A percentile compares a stretch with the other conserved stretches of the same genome.
phyloP scores from a whole-genome alignment of 2,329 filamentous ascomycete genomes.

The Claviceps arundinis region DNA sequence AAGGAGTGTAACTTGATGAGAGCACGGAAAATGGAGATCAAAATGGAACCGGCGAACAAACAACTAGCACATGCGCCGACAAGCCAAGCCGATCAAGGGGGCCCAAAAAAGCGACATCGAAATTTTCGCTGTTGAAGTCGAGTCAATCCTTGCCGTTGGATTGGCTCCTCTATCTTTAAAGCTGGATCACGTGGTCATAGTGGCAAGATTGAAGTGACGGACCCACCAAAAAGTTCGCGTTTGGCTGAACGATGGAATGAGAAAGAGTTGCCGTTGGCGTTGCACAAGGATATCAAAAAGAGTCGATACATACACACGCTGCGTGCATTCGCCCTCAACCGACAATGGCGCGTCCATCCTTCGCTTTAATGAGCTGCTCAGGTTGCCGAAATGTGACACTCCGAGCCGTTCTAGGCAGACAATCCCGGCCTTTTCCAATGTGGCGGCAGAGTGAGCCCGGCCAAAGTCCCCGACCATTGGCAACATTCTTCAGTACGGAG shows the following conservation, averaged over 20 bases:
- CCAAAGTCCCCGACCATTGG: constrained; percentile 9
- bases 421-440: constrained; percentile 12
- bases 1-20: constrained; percentile 2
- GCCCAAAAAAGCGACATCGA: constrained; percentile 10
- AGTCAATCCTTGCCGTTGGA: neutral
- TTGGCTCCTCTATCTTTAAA: constrained; percentile 1
- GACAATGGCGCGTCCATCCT: constrained; percentile 19
- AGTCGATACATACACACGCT: neutral
- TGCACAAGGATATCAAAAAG: neutral
- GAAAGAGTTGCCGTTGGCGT: neutral
- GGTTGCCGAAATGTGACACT: constrained; percentile 18
- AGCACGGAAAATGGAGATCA: constrained; percentile 1
- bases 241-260: no score
- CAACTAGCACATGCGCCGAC: neutral
- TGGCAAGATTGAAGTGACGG: neutral
- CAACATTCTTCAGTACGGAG: constrained; percentile 13
- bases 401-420: constrained; percentile 15
- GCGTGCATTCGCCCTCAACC: neutral
- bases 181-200: constrained; percentile 7
- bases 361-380: constrained; percentile 17
- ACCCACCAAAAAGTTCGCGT: constrained; percentile 1
- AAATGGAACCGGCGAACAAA: neutral
- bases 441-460: constrained; percentile 11
- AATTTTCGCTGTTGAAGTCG: constrained; percentile 14
- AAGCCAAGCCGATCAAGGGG: neutral